Conservation (phyloP, 129 eudicot species). For the Escallonia herrerae region DNA sequence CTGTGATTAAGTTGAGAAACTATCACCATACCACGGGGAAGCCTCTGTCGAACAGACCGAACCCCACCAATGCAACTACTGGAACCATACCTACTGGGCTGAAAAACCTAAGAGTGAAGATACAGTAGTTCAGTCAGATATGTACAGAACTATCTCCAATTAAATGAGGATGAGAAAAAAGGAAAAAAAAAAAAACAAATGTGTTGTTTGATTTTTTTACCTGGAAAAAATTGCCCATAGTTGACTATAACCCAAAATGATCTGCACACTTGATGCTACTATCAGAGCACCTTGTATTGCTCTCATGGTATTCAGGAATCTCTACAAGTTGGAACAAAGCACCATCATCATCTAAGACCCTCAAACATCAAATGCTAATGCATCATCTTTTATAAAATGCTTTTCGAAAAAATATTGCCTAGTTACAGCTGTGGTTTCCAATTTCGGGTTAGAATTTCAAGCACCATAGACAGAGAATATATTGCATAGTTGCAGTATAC, state of each 20-base stretch:
- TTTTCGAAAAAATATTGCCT: too few relatives aligned
- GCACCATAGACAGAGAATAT: too few relatives aligned
- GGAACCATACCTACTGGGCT: constrained; percentile 98
- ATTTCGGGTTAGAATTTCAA: too few relatives aligned
- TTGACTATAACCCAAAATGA: constrained; percentile 94
- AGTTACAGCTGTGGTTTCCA: too few relatives aligned
- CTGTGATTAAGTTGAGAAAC: neutral
- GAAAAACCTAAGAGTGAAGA: constrained; percentile 57
- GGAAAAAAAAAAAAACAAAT: neutral
- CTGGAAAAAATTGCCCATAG: constrained; percentile 98
- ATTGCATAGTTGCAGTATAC: too few relatives aligned
- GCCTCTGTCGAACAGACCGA: constrained; percentile 93
- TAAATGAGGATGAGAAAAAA: too few relatives aligned
- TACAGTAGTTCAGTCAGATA: neutral
- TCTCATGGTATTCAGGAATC: constrained; percentile 81
- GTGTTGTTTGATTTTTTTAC: constrained; percentile 23
- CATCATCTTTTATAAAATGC: too few relatives aligned
- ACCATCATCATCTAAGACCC: neutral
- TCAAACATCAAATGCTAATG: too few relatives aligned
- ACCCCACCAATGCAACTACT: constrained; percentile 78
- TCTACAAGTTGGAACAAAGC: constrained; percentile 28
- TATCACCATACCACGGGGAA: constrained; percentile 74
- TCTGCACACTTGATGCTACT: constrained; percentile 96
- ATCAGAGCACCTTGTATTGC: constrained; percentile 95
- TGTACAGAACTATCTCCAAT: too few relatives aligned